Evolutionary conservation across 768 basidiomycete genomes (phyloP), one percentile per base, ranked within the genome.

Genomic region (Naganishia friedmannii): DNA sequence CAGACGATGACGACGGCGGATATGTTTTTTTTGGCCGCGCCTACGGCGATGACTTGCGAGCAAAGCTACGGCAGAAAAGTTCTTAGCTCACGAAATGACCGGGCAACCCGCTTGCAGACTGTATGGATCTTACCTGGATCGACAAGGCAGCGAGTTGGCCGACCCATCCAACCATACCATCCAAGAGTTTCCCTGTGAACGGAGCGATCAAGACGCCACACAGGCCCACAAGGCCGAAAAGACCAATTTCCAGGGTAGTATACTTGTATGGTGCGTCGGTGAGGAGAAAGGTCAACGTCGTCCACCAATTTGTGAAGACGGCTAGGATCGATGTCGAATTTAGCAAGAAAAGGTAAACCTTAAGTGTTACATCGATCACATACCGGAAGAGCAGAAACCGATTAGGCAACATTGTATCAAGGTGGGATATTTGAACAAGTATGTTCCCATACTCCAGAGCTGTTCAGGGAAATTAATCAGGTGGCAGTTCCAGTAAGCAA

Each of bases 161-260:
- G 67, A 88, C 87, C 91, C 91, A 94, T 0, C 89, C 88, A 0
- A 90, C 84, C 39, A 92, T 83, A 6, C 79, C 82, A 80, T 93
- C 91, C 67, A 93, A 85, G 15, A 86, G 73, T 53, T 84, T 85
- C 0, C 92, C 92, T 34, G 87, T 84, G 23, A 91, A 71, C 0
- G 91, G 91, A 0, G 88, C 89, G 67, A 86, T 80, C 9, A 87
- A 82, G 57, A 84, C 79, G 32, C 83, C 91, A 21, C 88, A 83
- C 71, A 85, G 80, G 21, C 90, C 90, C 21, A 90, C 83, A 17
- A 92, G 80, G 3, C 88, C 90, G 76, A 91, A 90, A 15, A 91
- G 83, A 2, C 90, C 90, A 68, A 90, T 90, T 19, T 84, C 84
- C 48, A 83, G 86, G 6, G 84, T 84, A 86, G 86, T 46, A 65